Conservation (phyloP, 2,329 filamentous ascomycete species). For the Juglanconis juglandina region DNA sequence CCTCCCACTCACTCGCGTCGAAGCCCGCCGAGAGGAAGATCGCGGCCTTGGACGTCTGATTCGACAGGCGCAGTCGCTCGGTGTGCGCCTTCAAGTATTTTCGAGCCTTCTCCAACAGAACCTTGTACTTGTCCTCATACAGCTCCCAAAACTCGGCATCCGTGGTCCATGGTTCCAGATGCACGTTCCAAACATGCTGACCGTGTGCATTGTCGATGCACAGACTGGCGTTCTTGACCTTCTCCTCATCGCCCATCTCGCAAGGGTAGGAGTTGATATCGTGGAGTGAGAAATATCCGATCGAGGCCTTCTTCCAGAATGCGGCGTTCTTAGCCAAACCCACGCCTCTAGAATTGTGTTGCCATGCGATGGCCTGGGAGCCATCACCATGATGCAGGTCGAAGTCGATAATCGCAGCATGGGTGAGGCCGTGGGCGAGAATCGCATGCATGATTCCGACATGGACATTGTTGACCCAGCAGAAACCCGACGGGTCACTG, state of each 20-base stretch:
- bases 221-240: slow-evolving; percentile 88
- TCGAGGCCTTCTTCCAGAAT: slow-evolving; percentile 75
- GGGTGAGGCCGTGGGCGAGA: slow-evolving; percentile 79
- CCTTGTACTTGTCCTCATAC: slow-evolving; percentile 74
- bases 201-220: slow-evolving; percentile 93
- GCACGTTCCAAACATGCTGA: slow-evolving; percentile 94
- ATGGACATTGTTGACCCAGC: slow-evolving; percentile 98
- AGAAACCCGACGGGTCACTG: slow-evolving; percentile 88
- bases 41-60: slow-evolving; percentile 70
- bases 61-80: slow-evolving; percentile 55
- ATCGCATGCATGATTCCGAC: slow-evolving; percentile 91
- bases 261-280: slow-evolving; percentile 99
- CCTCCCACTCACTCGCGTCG: slow-evolving; percentile 94
- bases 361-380: slow-evolving; percentile 92
- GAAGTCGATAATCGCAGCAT: slow-evolving; percentile 91
- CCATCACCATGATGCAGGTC: slow-evolving; percentile 91
- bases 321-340: slow-evolving; percentile 66
- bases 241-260: slow-evolving; percentile 87
- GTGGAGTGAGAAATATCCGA: slow-evolving; percentile 95
- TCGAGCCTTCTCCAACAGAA: slow-evolving; percentile 77
- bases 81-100: slow-evolving; percentile 73
- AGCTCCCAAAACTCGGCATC: slow-evolving; percentile 83
- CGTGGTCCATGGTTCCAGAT: slow-evolving; percentile 82
- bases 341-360: slow-evolving; percentile 71
- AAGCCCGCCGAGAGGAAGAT: slow-evolving; percentile 97